Base-by-base conservation (phyloP, 495 filamentous ascomycete species). In the Symbiotaphrina buchneri region DNA sequence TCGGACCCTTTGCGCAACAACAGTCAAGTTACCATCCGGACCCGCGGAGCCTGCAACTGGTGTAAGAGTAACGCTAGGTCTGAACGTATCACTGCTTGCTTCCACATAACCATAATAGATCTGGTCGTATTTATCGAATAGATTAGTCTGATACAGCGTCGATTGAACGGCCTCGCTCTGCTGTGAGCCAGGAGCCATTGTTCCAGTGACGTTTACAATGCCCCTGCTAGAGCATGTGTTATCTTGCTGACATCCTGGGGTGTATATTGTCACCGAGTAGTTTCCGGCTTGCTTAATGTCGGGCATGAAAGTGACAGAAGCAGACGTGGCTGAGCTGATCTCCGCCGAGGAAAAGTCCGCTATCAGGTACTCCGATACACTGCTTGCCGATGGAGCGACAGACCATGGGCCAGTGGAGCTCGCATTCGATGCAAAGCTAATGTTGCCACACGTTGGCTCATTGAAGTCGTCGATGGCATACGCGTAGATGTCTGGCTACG, bases 101-200 rank as follows among this genome's bases (percentile, higher is more conserved):
- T 95, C 82, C 33, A 99, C 68, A 36, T 63, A 65, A 5, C 83
- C 90, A 35, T 67, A 70, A 47, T 83, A 92, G 35, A 95, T 68
- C 33, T 72, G 68, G 43, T 95, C 90, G 39, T 87, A 92, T 51
- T 95, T 99, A 53, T 93, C 81, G 44, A 71, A 80, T 39, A 81
- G 53, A 49, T 95, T 95, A 11, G 82, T 92, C 53, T 99, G 90
- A 45, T 60, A 85, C 8, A 90, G 47, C 10, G 52, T 47, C 0
- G 61, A 52, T 10, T 59, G 45, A 7, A 56, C 35, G 18, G 63
- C 51, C 33, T 54, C 36, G 5, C 48, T 38, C 6, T 44, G 30
- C 23, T 41, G 41, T 20, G 62, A 58, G 10, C 37, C 59, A 19
- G 54, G 58, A 1, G 62, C 56, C 47, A 82, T 67, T 11, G 60